A percentile compares a stretch with the other conserved stretches of the same genome.
Conservation (phyloP, 2,329 filamentous ascomycete species). For the Colletotrichum tabaci region DNA sequence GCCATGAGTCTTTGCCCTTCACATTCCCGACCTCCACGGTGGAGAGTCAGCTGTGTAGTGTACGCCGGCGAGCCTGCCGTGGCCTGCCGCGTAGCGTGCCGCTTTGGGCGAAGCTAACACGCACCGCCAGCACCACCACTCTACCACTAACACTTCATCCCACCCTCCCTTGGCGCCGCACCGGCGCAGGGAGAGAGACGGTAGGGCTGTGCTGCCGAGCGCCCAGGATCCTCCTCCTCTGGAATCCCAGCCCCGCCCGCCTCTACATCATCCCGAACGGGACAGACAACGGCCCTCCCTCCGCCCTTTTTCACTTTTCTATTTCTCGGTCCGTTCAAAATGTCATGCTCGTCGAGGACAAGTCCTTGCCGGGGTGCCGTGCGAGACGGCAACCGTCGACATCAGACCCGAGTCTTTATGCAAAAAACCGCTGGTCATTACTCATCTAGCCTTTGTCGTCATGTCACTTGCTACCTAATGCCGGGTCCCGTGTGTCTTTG, state of each 20-base stretch:
- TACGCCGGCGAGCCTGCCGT: constrained; percentile 1
- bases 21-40: neutral
- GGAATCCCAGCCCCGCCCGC: neutral
- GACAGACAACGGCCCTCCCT: constrained; percentile 18
- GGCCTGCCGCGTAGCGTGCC: constrained; percentile 7
- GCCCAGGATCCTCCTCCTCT: constrained; percentile 2
- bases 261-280: constrained; percentile 19
- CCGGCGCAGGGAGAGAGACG: constrained; percentile 8
- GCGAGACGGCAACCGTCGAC: constrained; percentile 9
- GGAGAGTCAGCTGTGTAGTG: neutral
- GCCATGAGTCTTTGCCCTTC: neutral
- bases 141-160: neutral
- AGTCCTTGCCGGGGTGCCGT: neutral
- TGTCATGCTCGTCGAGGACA: constrained; percentile 1
- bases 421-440: neutral
- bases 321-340: neutral
- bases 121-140: neutral
- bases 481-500: neutral
- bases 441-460: neutral
- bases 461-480: neutral
- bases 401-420: constrained; percentile 24
- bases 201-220: constrained; percentile 28
- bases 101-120: constrained; percentile 32
- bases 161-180: constrained; percentile 15
- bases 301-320: neutral